Conservation (phyloP, 495 filamentous ascomycete genomes). For the Arthonia radiata region DNA sequence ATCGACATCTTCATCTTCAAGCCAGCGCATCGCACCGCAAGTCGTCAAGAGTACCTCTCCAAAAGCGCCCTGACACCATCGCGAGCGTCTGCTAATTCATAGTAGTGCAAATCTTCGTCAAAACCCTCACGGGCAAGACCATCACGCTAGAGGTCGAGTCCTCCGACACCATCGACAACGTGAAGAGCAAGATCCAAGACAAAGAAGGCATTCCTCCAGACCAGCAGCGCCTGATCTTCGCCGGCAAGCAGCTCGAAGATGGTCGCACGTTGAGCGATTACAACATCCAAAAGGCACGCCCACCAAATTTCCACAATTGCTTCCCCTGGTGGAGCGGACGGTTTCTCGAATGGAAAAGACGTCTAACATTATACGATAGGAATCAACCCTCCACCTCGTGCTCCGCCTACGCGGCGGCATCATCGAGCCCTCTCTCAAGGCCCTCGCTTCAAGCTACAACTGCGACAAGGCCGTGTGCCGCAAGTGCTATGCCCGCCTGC, state of each 20-base stretch:
- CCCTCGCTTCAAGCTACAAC: constrained; percentile 95
- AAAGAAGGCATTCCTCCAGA: constrained; percentile 99
- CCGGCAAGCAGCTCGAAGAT: constrained; percentile 99
- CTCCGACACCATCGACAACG: constrained; percentile 80
- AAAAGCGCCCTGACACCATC: no score
- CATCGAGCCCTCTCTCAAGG: constrained; percentile 98
- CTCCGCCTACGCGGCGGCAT: constrained; percentile 98
- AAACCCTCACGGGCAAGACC: constrained; percentile 96
- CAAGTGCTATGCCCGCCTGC: constrained; percentile 96
- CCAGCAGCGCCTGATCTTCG: constrained; percentile 98
- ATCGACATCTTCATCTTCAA: no score
- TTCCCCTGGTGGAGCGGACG: background rate
- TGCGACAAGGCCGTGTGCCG: constrained; percentile 99
- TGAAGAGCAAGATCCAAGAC: constrained; percentile 48
- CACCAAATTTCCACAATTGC: constrained; percentile 1
- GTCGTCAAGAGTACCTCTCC: no score
- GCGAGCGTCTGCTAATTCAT: no score
- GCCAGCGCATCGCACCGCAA: no score
- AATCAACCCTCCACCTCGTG: constrained; percentile 96
- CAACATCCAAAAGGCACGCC: constrained; percentile 96
- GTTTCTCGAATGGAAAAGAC: background rate
- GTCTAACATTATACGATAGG: constrained; percentile 24
- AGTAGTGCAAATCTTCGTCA: no score
- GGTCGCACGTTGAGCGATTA: constrained; percentile 95
- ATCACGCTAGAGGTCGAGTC: constrained; percentile 99